Evolutionary conservation across 2,329 filamentous ascomycete genomes (phyloP), one percentile per base, ranked within the genome.

Genomic region (Fusarium beomiforme): DNA sequence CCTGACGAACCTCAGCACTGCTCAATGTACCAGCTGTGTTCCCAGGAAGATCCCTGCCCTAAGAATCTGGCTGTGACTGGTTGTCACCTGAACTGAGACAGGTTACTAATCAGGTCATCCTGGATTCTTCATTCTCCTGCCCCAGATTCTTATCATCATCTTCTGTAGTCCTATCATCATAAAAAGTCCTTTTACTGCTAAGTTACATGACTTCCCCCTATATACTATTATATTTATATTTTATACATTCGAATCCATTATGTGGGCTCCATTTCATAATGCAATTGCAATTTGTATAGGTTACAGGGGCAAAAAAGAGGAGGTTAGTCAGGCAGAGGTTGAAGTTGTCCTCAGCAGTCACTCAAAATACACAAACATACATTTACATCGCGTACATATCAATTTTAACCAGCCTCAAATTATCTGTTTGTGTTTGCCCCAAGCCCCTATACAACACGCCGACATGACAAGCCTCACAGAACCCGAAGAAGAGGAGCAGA

Each of bases 361-460:
- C 6, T 17, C 44, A 17, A 47, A 0, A 33, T 31, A 47, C 26
- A 13, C 5, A 47, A 21, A 8, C 14, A n/a, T 5, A 3, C 9
- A n/a, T 14, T 7, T 5, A n/a, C 10, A 6, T 2, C 5, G 10
- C 6, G 10, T 19, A 6, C n/a, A n/a, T 3, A 11, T 26, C 11
- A 6, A 2, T 6, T 6, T 16, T 14, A 12, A 2, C 8, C 19
- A n/a, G 0, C 6, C 3, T 16, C 5, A 5, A n/a, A 14, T 14
- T 29, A 5, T 29, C 6, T 29, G 9, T 9, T 29, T 29, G 26
- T 29, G 9, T 29, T 9, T 9, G 26, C 6, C 6, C 26, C 26
- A 6, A 29, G 26, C 6, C 26, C 6, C 26, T 9, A 29, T n/a
- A 29, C 26, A 6, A 6, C 26, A 6, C 26, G 9, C 9, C 26